phyloP scores from a whole-genome alignment of 2,329 filamentous ascomycete species.

The Fusarium marasasianum region DNA sequence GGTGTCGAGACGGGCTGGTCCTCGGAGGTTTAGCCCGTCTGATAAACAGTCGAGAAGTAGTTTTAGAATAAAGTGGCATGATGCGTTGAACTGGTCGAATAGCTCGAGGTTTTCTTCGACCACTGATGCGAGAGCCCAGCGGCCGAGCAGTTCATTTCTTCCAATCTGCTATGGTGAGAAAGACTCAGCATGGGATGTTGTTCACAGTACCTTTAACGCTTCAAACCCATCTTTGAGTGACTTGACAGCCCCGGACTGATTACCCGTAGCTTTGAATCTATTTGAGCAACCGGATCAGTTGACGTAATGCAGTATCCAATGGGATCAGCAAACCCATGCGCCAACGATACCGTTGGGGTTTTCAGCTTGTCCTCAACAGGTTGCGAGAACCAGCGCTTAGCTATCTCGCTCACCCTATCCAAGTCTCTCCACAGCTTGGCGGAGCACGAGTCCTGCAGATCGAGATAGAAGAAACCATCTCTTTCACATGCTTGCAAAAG shows the following conservation, averaged over 20 bases:
- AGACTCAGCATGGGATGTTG: too few species aligned
- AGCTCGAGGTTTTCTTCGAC: slow-evolving; percentile 1
- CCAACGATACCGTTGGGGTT: slow-evolving; percentile 15
- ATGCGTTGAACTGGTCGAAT: slow-evolving; percentile 5
- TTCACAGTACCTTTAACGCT: slow-evolving; percentile 1
- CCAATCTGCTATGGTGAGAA: neutral
- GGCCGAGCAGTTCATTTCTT: neutral
- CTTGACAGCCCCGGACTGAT: slow-evolving; percentile 7
- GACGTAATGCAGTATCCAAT: neutral
- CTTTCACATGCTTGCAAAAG: slow-evolving; percentile 2
- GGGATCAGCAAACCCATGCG: neutral
- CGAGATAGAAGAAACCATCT: slow-evolving; percentile 21
- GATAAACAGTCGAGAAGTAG: slow-evolving; percentile 11
- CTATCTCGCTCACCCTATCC: neutral
- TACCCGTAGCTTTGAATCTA: slow-evolving; percentile 15
- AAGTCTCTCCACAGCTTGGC: slow-evolving; percentile 5
- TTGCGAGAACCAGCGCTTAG: slow-evolving; percentile 11
- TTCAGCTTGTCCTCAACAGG: slow-evolving; percentile 7
- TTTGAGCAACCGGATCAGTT: neutral
- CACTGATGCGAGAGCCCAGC: slow-evolving; percentile 6
- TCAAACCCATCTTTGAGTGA: slow-evolving; percentile 5
- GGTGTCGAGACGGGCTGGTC: neutral
- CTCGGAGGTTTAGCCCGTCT: neutral
- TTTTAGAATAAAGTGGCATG: slow-evolving; percentile 13
- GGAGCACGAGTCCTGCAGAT: slow-evolving; percentile 1